These are phyloP conservation scores for Alternaria gansuensis DNA, from an alignment of 2,329 filamentous ascomycete species.

Conservation along the genomic window DNA sequence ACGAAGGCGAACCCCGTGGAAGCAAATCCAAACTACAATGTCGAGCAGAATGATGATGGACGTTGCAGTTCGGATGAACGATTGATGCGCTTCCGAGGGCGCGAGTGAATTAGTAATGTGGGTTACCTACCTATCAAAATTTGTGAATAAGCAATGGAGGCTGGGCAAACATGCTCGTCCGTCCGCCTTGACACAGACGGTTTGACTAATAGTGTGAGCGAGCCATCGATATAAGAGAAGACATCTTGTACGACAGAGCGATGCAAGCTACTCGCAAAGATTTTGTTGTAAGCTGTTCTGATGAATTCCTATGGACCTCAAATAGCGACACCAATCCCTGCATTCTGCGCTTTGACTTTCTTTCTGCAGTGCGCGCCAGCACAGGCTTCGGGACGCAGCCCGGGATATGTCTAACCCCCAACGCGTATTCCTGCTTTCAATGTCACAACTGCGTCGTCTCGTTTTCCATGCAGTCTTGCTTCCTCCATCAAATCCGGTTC, in stretches of 20 bases:
- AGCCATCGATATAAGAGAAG: background rate
- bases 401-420: background rate
- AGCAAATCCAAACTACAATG: conserved; percentile 4
- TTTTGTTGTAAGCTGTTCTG: background rate
- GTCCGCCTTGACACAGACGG: background rate
- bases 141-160: conserved; percentile 23
- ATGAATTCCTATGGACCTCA: background rate
- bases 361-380: background rate
- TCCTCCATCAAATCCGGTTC: conserved; percentile 23
- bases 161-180: background rate
- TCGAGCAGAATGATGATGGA: conserved; percentile 15
- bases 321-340: background rate
- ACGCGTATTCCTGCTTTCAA: background rate
- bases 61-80: conserved; percentile 10
- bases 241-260: background rate
- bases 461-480: conserved; percentile 1
- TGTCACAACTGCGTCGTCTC: conserved; percentile 10
- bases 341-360: background rate
- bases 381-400: background rate
- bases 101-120: conserved; percentile 25
- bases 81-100: conserved; percentile 16
- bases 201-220: background rate
- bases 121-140: conserved; percentile 1
- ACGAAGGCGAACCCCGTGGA: conserved; percentile 13
- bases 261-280: background rate